Percentiles rank a stretch among this genome's conserved stretches.
Conservation (phyloP, 2,329 filamentous ascomycete species). For the Talaromyces amestolkiae region DNA sequence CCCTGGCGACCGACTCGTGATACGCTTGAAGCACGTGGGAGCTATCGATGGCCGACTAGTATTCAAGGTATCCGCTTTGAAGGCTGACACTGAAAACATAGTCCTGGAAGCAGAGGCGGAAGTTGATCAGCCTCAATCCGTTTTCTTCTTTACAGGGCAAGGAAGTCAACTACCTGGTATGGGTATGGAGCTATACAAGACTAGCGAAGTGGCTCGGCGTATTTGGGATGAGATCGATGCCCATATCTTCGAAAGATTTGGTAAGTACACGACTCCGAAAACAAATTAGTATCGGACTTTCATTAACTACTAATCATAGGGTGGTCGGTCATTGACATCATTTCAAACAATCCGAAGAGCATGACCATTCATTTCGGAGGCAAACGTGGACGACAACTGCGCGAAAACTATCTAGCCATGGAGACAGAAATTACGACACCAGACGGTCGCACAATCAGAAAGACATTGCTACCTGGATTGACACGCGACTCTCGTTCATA, state of each 20-base stretch:
- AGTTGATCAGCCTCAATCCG: slow-evolving; percentile 92
- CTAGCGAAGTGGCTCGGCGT: slow-evolving; percentile 87
- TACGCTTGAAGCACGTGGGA: slow-evolving; percentile 91
- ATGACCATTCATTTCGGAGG: slow-evolving; percentile 97
- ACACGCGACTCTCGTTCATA: slow-evolving; percentile 88
- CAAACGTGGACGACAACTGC: slow-evolving; percentile 91
- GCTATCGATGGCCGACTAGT: slow-evolving; percentile 99
- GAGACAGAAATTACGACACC: slow-evolving; percentile 47
- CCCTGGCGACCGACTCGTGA: slow-evolving; percentile 89
- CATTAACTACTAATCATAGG: slow-evolving; percentile 62
- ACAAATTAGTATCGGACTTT: slow-evolving; percentile 49
- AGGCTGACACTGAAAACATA: slow-evolving; percentile 93
- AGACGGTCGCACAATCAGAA: slow-evolving; percentile 90
- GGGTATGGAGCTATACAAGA: slow-evolving; percentile 98
- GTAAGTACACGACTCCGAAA: not conserved
- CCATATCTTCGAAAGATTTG: slow-evolving; percentile 3
- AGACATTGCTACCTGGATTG: slow-evolving; percentile 99
- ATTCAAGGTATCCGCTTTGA: slow-evolving; percentile 95
- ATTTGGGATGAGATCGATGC: slow-evolving; percentile 93
- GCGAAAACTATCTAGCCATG: slow-evolving; percentile 99
- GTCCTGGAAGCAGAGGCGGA: slow-evolving; percentile 92
- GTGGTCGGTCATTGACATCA: slow-evolving; percentile 96
- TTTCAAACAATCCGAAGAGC: slow-evolving; percentile 99
- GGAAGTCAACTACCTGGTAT: slow-evolving; percentile 98
- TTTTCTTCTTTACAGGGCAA: slow-evolving; percentile 97